Evolutionary conservation across 139 green algal species (phyloP), one percentile per base, ranked within the genome.

Genomic region (Mesotaenium endlicherianum): DNA sequence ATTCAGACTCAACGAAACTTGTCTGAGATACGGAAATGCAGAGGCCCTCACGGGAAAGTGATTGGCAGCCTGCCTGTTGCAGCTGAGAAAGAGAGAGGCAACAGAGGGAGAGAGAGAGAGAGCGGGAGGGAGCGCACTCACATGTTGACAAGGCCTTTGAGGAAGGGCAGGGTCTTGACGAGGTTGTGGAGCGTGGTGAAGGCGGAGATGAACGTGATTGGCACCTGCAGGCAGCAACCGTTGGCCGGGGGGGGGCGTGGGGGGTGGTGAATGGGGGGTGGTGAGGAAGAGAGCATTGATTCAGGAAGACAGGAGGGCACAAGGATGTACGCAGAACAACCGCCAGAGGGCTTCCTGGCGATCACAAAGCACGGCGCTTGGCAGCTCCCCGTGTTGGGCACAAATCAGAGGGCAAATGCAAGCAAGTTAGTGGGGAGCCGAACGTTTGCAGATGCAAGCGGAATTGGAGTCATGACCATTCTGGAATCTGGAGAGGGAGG

Each of bases 161-260:
- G 80, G 58, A 87, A 87, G 11, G 81, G 31, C 55, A 90, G 41
- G 6, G n/a, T 44, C 81, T 77, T 87, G 26, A 90, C 40, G 20
- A 87, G 58, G 26, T 87, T 88, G 14, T 75, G 5, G 5, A 87
- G 81, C 1, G 81, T 87, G 1, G 81, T 89, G 55, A 87, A 90
- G 39, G n/a, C 39, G 1, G 81, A 88, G 11, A 87, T 5, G 42
- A 87, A 64, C 20, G n/a, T 30, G 53, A 87, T 88, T 31, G 81
- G 81, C 31, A 87, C 88, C 77, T 84, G 77, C 26, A 0, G n/a
- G n/a, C n/a, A n/a, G n/a, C n/a, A n/a, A n/a, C n/a, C n/a, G n/a
- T n/a, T n/a, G n/a, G n/a, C 1, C 41, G 47, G 4, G 43, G 0
- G 67, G 4, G 11, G n/a, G 67, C n/a, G 31, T 26, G 11, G 53